Base-by-base conservation (phyloP, 768 basidiomycete species). In the Pleurotus citrinopileatus region DNA sequence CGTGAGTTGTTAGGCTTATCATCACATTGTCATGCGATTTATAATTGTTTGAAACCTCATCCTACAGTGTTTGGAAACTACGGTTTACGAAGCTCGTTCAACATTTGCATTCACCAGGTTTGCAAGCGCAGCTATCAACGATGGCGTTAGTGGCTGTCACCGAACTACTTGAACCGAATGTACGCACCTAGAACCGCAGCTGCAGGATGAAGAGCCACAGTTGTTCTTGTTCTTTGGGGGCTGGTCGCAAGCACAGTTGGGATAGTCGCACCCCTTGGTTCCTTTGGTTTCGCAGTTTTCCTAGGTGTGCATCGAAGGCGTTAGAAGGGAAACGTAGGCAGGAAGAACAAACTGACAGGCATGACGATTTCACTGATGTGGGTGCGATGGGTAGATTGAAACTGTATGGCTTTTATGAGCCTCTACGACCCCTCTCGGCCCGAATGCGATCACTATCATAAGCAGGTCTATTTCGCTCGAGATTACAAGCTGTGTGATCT, bases 91-190 rank as follows among this genome's bases (percentile, higher is more conserved):
- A 19, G 19, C 38, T n/a, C 52, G 26, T 59, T 68, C 55, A 65
- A 57, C 65, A 70, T 46, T 68, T 70, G 63, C 67, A 69, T 53
- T 70, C 64, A 27, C 70, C 70, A 26, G 65, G 43, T 59, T 67
- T 66, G 68, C 71, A 72, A 29, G 40, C 26, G 62, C 70, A 72
- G 53, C 69, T 70, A 42, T 42, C 25, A 19, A 32, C 47, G 25
- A 25, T 26, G n/a, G 13, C 44, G 23, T 55, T 28, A 47, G 2
- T 12, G 26, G 42, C 25, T 26, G 25, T 22, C 34, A 40, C 10
- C 29, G 2, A 42, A 26, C 20, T 23, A 42, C 3, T 28, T 8
- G n/a, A 3, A 17, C 8, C 23, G 10, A 32, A 55, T 56, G 37
- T 32, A 62, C 61, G 8, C 29, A 51, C 48, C 50, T 58, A 9